Conservation (phyloP, 2,329 filamentous ascomycete species). For the Claviceps sp. region DNA sequence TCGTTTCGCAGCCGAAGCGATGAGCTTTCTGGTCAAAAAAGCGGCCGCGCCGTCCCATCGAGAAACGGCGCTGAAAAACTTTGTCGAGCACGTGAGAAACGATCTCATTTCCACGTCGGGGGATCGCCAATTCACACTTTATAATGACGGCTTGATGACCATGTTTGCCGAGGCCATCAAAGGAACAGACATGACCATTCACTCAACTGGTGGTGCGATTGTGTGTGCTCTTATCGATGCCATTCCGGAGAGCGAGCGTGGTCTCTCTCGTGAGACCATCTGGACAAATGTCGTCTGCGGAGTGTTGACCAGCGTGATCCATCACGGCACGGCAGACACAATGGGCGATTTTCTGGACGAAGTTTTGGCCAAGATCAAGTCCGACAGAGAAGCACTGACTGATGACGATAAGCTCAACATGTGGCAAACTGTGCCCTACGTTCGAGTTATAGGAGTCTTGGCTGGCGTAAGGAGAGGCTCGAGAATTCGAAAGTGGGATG, state of each 20-base stretch:
- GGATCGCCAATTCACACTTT: conserved; percentile 50
- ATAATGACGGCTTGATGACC: conserved; percentile 80
- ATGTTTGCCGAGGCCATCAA: conserved; percentile 77
- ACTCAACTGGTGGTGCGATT: conserved; percentile 44
- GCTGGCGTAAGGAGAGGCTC: conserved; percentile 71
- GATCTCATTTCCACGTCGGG: conserved; percentile 46
- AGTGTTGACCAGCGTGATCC: conserved; percentile 66
- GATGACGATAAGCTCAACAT: conserved; percentile 6
- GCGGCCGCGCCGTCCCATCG: conserved; percentile 66
- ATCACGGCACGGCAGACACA: conserved; percentile 63
- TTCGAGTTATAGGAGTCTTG: conserved; percentile 52
- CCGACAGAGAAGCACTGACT: conserved; percentile 20
- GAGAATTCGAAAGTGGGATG: conserved; percentile 59
- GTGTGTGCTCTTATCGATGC: conserved; percentile 37
- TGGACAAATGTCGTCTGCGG: conserved; percentile 61
- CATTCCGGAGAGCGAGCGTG: conserved; percentile 36
- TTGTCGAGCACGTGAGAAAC: conserved; percentile 58
- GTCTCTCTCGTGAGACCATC: conserved; percentile 29
- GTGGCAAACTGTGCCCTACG: conserved; percentile 32
- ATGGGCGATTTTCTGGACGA: conserved; percentile 55
- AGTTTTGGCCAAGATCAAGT: conserved; percentile 37
- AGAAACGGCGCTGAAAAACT: conserved; percentile 54
- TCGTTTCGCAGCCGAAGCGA: conserved; percentile 83
- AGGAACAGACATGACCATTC: conserved; percentile 43
- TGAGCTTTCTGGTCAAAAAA: conserved; percentile 89